Base-by-base conservation (phyloP, 371 early-diverging fungal species). In the Circinella umbellata region DNA sequence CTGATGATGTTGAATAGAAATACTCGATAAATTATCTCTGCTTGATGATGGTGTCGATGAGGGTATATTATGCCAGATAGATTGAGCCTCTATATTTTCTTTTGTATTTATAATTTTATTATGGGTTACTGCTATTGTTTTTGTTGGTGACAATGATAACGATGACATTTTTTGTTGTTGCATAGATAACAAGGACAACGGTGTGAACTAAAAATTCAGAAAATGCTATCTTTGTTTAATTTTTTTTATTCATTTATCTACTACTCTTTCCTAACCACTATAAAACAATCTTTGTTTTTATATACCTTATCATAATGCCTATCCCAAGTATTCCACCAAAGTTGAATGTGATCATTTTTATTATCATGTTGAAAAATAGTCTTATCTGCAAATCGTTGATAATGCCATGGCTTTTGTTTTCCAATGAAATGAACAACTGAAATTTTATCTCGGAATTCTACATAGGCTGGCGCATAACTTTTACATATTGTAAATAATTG, bases 341-440 rank as follows among this genome's bases (percentile, higher is more conserved):
- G 64, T 66, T 84, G 84, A 17, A 92, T 80, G 57, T 57, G 57
- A 27, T 57, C 57, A 34, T 57, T 57, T 17, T 34, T 57, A 34
- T 34, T 34, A 14, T 57, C n/a, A 20, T 11, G 42, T 42, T 83
- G 77, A 63, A 83, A 73, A 27, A 90, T 78, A 38, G 73, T 69
- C 48, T 92, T 91, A 48, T 89, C 88, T n/a, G 88, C 79, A 51
- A 86, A 86, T 39, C 91, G 85, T 57, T 86, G 86, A 75, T 85
- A 87, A 60, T 85, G 83, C 98, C 98, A 98, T 15, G 98, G 98
- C 82, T 98, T 98, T 37, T 84, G 78, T 3, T 81, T 71, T 3
- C 98, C 98, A 67, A 96, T 93, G 76, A 97, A 98, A 74, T 98
- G 98, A 20, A 95, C 85, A 20, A 95, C 88, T 2, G 90, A 86